phyloP scores from a whole-genome alignment of 331 rosid genomes.

The Quercus phellos region DNA sequence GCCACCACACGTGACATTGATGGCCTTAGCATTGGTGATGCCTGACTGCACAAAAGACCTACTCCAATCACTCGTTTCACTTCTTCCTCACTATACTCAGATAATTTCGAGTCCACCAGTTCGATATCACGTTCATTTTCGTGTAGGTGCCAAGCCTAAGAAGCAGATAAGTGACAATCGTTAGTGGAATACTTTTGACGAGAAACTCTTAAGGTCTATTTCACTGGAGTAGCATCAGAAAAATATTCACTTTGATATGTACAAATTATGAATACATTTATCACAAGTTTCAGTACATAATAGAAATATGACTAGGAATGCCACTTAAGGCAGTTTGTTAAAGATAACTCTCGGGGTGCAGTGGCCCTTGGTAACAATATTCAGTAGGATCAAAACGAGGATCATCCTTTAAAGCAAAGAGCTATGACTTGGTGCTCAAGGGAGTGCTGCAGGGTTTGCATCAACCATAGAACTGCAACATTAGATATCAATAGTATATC shows the following conservation, averaged over 20 bases:
- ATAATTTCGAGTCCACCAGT: conserved; percentile 50
- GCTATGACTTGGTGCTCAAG: no score
- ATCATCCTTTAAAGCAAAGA: no score
- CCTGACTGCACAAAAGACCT: conserved; percentile 65
- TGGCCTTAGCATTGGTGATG: conserved; percentile 64
- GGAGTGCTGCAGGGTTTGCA: no score
- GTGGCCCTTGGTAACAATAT: background rate
- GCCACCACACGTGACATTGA: conserved; percentile 78
- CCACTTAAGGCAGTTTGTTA: background rate
- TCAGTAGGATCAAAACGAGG: no score
- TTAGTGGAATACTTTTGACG: background rate
- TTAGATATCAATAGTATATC: no score
- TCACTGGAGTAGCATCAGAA: background rate
- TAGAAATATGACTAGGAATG: no score
- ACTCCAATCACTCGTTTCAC: conserved; percentile 44
- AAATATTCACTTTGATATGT: background rate
- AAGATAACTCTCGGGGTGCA: background rate
- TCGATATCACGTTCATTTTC: conserved; percentile 37
- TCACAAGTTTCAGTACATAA: background rate
- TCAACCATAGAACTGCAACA: no score
- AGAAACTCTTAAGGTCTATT: background rate
- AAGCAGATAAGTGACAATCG: background rate
- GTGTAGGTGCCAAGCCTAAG: conserved; percentile 73
- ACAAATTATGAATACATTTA: background rate
- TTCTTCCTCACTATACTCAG: conserved; percentile 45